Evolutionary conservation across 2,329 filamentous ascomycete genomes (phyloP).

Genomic region (Beauveria sp.): DNA sequence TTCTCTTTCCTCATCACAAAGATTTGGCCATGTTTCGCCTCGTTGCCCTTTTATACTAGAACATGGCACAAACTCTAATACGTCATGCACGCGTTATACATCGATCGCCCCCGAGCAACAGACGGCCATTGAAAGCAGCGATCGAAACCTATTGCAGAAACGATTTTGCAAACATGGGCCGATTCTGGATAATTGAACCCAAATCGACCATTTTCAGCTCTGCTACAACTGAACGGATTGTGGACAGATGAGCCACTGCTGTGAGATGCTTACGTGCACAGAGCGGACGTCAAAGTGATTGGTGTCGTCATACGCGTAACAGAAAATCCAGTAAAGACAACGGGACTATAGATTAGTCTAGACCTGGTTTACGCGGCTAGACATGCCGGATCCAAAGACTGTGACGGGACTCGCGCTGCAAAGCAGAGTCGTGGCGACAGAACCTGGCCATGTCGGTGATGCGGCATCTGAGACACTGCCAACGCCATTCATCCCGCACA

Average conservation of each 20-base stretch:
- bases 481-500: not conserved
- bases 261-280: not conserved
- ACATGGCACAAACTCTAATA: not conserved
- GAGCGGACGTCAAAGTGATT: not conserved
- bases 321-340: not conserved
- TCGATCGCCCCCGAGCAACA: not conserved
- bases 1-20: too few species aligned
- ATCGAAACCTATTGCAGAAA: not conserved
- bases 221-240: not conserved
- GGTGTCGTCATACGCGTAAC: not conserved
- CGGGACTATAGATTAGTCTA: too few species aligned
- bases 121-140: not conserved
- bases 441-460: too few species aligned
- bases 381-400: too few species aligned
- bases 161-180: not conserved
- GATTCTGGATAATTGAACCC: not conserved
- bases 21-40: not conserved
- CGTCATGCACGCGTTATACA: slow-evolving; percentile 4
- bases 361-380: too few species aligned
- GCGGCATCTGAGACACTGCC: too few species aligned
- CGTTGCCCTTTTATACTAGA: not conserved
- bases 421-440: too few species aligned
- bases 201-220: not conserved
- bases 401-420: too few species aligned
- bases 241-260: not conserved